Conservation (phyloP, 441 rosid species). For the Adansonia gregorii region DNA sequence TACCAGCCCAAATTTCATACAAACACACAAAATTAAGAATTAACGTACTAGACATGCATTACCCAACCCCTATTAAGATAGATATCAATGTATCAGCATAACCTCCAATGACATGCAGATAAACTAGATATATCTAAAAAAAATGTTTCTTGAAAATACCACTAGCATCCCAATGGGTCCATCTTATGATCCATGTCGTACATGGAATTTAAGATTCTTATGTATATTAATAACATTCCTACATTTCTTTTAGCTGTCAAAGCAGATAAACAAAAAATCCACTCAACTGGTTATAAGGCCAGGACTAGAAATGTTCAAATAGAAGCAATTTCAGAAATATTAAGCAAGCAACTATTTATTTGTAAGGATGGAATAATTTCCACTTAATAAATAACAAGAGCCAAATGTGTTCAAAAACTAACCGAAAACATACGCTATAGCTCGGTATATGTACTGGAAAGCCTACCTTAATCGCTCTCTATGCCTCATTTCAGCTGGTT, state of each 20-base stretch:
- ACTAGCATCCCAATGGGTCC: not conserved
- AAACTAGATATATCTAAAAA: not conserved
- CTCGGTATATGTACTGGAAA: not conserved
- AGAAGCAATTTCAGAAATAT: not conserved
- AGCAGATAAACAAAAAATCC: not conserved
- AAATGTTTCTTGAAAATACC: not conserved
- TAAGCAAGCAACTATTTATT: not conserved
- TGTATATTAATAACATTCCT: not conserved
- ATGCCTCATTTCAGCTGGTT: slow-evolving; percentile 70
- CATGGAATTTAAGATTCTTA: not conserved
- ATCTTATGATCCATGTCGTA: not conserved
- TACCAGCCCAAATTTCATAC: not conserved
- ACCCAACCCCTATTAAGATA: not conserved
- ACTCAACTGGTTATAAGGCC: not conserved
- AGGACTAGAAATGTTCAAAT: slow-evolving; percentile 1
- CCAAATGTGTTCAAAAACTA: not conserved
- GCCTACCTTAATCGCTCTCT: slow-evolving; percentile 60
- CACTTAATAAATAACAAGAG: not conserved
- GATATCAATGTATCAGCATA: not conserved
- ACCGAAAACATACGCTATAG: not conserved
- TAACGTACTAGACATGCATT: not conserved
- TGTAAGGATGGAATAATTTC: not conserved
- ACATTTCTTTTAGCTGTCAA: not conserved
- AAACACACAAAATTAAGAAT: not conserved
- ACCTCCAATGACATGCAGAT: not conserved